Evolutionary conservation across 768 basidiomycete species (phyloP).

Genomic region (Suillus cothurnatus): DNA sequence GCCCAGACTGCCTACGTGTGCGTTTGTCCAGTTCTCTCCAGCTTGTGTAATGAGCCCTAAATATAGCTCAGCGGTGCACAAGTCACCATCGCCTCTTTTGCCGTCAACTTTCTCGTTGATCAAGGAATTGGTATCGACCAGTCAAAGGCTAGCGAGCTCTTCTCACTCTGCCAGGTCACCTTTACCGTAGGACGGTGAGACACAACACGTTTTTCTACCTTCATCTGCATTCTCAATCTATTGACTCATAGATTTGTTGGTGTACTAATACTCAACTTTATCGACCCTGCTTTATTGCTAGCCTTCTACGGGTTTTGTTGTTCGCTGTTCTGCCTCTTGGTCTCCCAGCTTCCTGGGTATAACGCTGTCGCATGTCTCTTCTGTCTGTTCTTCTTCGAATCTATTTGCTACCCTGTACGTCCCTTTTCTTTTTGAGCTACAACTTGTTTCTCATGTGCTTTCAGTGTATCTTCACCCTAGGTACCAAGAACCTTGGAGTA

Average conservation of each 20-base stretch:
- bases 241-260: conserved; percentile 54
- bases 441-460: background rate
- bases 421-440: background rate
- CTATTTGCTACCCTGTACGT: conserved; percentile 68
- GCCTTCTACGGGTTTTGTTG: conserved; percentile 54
- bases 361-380: conserved; percentile 64
- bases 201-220: background rate
- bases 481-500: conserved; percentile 62
- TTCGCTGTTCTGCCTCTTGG: conserved; percentile 51
- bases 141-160: conserved; percentile 59
- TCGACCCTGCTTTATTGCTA: conserved; percentile 68
- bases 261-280: conserved; percentile 57
- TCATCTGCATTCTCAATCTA: conserved; percentile 2
- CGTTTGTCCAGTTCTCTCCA: conserved; percentile 21
- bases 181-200: conserved; percentile 61
- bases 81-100: conserved; percentile 66
- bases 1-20: conserved; percentile 71
- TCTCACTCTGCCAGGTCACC: conserved; percentile 73
- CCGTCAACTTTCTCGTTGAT: conserved; percentile 70
- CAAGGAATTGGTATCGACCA: conserved; percentile 56
- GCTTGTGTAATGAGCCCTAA: background rate
- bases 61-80: conserved; percentile 53
- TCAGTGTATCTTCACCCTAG: conserved; percentile 64
- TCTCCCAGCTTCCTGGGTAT: conserved; percentile 52
- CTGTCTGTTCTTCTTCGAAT: conserved; percentile 72